phyloP scores from a whole-genome alignment of 768 basidiomycete species.

The Tricholoma terreum region DNA sequence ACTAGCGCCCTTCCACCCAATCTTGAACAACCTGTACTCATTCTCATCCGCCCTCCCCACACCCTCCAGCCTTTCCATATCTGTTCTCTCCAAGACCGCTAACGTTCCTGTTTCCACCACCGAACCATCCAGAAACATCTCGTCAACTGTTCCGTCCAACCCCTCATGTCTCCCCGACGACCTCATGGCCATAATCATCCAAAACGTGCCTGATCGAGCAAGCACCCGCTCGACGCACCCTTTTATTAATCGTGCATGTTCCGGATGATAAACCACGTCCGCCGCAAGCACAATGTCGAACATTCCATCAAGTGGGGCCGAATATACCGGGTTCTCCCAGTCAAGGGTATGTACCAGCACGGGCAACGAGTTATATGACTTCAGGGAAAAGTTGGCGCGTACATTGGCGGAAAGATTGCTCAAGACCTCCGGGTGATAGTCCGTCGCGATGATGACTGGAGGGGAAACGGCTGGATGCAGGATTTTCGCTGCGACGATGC shows the following conservation, averaged over 20 bases:
- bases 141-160: slow-evolving; percentile 53
- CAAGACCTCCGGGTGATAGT: slow-evolving; percentile 76
- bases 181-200: slow-evolving; percentile 72
- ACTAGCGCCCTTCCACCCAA: slow-evolving; percentile 51
- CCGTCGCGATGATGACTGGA: slow-evolving; percentile 58
- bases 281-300: slow-evolving; percentile 78
- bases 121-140: slow-evolving; percentile 42
- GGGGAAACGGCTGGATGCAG: slow-evolving; percentile 32
- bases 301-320: slow-evolving; percentile 31
- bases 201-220: slow-evolving; percentile 52
- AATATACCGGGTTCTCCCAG: slow-evolving; percentile 52
- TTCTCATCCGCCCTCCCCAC: slow-evolving; percentile 68
- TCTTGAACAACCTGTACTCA: slow-evolving; percentile 65
- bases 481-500: slow-evolving; percentile 56
- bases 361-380: slow-evolving; percentile 11
- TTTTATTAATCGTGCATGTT: slow-evolving; percentile 69
- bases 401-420: slow-evolving; percentile 64
- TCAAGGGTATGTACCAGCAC: slow-evolving; percentile 55
- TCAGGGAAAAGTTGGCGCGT: slow-evolving; percentile 41
- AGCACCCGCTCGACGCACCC: slow-evolving; percentile 55
- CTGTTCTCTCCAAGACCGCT: slow-evolving; percentile 45
- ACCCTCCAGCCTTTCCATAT: slow-evolving; percentile 47
- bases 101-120: slow-evolving; percentile 25
- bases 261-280: slow-evolving; percentile 73
- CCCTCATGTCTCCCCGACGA: slow-evolving; percentile 60